Conservation (phyloP, 2,329 filamentous ascomycete genomes). For the Colletotrichum siamense region DNA sequence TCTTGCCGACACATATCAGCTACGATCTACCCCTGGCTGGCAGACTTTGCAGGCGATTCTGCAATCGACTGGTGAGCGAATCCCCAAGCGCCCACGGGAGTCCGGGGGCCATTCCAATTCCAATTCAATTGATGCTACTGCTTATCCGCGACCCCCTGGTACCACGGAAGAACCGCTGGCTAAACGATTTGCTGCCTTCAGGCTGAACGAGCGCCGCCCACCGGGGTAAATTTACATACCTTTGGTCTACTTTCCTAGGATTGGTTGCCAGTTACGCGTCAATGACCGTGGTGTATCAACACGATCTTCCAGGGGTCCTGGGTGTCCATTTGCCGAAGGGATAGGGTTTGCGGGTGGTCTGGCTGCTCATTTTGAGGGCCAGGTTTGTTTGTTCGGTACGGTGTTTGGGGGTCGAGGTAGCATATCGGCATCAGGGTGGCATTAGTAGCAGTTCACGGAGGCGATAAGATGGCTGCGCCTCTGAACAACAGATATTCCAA, state of each 20-base stretch:
- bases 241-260: neutral
- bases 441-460: neutral
- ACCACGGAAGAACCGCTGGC: constrained; percentile 60
- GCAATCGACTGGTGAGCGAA: constrained; percentile 96
- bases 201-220: constrained; percentile 53
- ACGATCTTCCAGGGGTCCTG: neutral
- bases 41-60: constrained; percentile 91
- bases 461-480: neutral
- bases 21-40: constrained; percentile 90
- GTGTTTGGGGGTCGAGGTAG: neutral
- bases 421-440: constrained; percentile 4
- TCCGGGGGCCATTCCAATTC: constrained; percentile 39
- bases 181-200: constrained; percentile 72
- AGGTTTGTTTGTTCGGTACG: neutral
- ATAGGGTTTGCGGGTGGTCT: neutral
- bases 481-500: neutral
- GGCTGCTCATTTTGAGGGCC: neutral
- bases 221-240: constrained; percentile 1
- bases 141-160: constrained; percentile 32
- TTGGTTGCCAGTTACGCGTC: neutral
- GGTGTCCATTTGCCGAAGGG: neutral
- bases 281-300: neutral
- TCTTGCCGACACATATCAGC: constrained; percentile 78
- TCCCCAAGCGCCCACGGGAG: constrained; percentile 73
- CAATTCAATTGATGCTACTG: constrained; percentile 24